A percentile compares a stretch with the other conserved stretches of the same genome.
Evolutionary conservation across 176 grass and related monocot genomes (phyloP).

Genomic region (Avena sativa): DNA sequence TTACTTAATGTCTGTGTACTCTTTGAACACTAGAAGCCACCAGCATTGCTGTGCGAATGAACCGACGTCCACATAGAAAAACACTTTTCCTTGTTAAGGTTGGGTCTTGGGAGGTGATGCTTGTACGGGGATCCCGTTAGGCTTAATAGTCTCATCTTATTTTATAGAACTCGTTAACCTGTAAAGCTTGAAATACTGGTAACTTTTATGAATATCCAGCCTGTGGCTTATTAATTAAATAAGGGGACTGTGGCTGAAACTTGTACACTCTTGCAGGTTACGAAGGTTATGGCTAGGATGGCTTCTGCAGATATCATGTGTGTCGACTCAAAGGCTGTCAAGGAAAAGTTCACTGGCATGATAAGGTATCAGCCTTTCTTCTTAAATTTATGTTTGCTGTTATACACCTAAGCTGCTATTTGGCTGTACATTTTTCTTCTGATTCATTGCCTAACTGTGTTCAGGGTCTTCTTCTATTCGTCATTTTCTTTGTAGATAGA

Average conservation of each 20-base stretch:
- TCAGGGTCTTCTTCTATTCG: not conserved
- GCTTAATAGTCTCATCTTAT: not conserved
- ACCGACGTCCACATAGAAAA: not conserved
- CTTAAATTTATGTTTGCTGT: not conserved
- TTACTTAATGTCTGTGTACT: not conserved
- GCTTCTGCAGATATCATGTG: constrained; percentile 91
- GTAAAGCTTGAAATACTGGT: too few relatives aligned
- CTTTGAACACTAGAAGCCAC: not conserved
- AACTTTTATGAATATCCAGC: too few relatives aligned
- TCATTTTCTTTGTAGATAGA: not conserved
- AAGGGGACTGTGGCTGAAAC: not conserved
- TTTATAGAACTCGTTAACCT: not conserved
- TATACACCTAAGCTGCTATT: not conserved
- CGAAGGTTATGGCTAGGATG: constrained; percentile 80
- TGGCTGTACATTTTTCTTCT: not conserved
- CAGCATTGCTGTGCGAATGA: not conserved
- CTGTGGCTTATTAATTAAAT: not conserved
- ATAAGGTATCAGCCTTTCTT: constrained; percentile 59
- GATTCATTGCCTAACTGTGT: not conserved
- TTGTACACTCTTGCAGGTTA: constrained; percentile 54
- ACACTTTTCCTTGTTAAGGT: not conserved
- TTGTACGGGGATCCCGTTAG: not conserved
- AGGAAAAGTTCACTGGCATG: constrained; percentile 94
- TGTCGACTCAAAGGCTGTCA: constrained; percentile 86
- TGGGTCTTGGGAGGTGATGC: not conserved